These are phyloP conservation scores for Streptanthus diversifolius DNA, from an alignment of 345 rosid species.

Conservation along the genomic window DNA sequence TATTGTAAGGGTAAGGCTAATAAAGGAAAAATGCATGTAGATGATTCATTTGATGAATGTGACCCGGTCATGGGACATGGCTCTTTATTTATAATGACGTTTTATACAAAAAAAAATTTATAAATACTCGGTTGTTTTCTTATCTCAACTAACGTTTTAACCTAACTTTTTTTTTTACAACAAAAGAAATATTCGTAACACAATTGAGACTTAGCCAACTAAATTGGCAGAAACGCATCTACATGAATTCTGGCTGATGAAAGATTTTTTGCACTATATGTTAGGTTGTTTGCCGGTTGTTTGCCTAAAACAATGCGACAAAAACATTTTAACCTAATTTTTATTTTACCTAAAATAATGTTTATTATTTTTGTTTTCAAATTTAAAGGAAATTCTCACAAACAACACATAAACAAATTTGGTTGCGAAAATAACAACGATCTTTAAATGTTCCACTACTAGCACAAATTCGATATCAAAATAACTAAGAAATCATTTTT, in stretches of 20 bases:
- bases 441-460: background rate
- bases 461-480: background rate
- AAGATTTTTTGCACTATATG: too few species aligned
- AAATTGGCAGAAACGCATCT: too few species aligned
- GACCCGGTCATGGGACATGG: background rate
- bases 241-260: too few species aligned
- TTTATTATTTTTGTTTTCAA: background rate
- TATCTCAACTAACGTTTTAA: background rate
- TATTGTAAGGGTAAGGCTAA: background rate
- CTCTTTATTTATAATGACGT: background rate
- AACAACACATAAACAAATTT: background rate
- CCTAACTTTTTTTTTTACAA: background rate
- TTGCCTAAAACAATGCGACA: too few species aligned
- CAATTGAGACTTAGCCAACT: too few species aligned
- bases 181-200: too few species aligned
- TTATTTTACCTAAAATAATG: background rate
- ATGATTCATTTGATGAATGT: background rate
- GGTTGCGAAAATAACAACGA: background rate
- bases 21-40: background rate
- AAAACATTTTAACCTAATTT: background rate
- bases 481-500: background rate
- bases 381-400: background rate
- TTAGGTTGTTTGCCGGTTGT: too few species aligned
- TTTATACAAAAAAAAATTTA: background rate
- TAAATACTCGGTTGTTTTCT: background rate